Evolutionary conservation across 257 asterid genomes (phyloP).

Genomic region (Osmanthus fragrans): DNA sequence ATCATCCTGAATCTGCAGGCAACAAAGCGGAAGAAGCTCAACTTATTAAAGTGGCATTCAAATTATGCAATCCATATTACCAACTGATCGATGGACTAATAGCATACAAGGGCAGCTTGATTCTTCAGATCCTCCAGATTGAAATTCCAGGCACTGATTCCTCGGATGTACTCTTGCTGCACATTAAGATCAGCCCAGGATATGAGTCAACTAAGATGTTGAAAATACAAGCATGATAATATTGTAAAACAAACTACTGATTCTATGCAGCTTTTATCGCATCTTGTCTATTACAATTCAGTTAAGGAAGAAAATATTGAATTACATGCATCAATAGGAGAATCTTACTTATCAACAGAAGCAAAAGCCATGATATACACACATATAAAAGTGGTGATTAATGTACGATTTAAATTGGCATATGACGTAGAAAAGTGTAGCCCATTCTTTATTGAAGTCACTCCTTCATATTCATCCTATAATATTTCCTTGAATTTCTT

Average conservation of each 20-base stretch:
- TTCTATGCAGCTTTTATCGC: not conserved
- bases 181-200: conserved; percentile 22
- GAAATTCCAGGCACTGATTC: conserved; percentile 97
- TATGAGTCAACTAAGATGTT: conserved; percentile 7
- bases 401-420: not conserved
- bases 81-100: conserved; percentile 19
- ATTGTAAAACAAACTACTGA: not conserved
- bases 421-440: not conserved
- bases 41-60: conserved; percentile 11
- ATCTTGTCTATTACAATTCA: not conserved
- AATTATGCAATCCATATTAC: conserved; percentile 23
- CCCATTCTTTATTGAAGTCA: not conserved
- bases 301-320: not conserved
- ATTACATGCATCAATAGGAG: conserved; percentile 12
- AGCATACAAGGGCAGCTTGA: conserved; percentile 89
- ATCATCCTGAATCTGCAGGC: conserved; percentile 83
- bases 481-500: not conserved
- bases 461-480: not conserved
- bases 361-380: not conserved
- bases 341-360: conserved; percentile 3
- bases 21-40: conserved; percentile 18
- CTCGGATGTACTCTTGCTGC: conserved; percentile 98
- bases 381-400: not conserved
- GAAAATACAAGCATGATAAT: not conserved
- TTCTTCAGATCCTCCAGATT: conserved; percentile 90